Conservation (phyloP, 1,139 yeast species). For the Yamadazyma sp. region DNA sequence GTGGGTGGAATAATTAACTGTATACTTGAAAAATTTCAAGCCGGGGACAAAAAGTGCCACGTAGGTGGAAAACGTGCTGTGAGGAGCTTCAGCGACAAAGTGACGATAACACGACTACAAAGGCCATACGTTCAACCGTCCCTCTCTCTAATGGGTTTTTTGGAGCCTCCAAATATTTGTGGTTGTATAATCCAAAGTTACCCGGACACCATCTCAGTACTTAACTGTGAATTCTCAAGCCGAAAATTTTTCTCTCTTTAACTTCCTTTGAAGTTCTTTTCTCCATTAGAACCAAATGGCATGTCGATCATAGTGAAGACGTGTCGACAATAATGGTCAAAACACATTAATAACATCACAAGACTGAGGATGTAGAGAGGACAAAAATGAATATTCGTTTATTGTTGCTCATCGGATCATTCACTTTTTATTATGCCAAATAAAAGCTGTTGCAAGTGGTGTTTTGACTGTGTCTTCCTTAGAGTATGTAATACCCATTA, state of each 20-base stretch:
- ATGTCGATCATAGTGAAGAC: conserved; percentile 5
- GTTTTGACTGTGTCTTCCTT: conserved; percentile 11
- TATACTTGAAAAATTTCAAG: too few species aligned
- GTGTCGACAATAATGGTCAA: conserved; percentile 12
- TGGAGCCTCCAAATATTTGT: too few species aligned
- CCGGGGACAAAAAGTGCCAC: too few species aligned
- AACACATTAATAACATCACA: conserved; percentile 16
- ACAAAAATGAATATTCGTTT: conserved; percentile 61
- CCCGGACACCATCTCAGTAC: conserved; percentile 2
- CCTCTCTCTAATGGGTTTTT: too few species aligned
- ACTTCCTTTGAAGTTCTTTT: conserved; percentile 1
- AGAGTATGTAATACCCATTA: conserved; percentile 11
- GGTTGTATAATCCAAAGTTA: too few species aligned
- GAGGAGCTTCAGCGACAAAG: too few species aligned
- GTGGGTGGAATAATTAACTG: too few species aligned
- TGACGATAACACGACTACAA: too few species aligned
- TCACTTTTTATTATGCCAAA: not conserved
- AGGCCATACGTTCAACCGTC: too few species aligned
- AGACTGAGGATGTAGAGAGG: conserved; percentile 67
- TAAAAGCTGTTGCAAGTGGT: too few species aligned
- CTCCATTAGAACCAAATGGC: conserved; percentile 3
- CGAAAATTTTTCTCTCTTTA: conserved; percentile 3
- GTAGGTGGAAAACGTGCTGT: too few species aligned
- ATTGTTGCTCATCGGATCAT: conserved; percentile 32
- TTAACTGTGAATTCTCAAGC: not conserved